phyloP scores from a whole-genome alignment of 2,329 filamentous ascomycete genomes.

The Dactylellina leptospora region DNA sequence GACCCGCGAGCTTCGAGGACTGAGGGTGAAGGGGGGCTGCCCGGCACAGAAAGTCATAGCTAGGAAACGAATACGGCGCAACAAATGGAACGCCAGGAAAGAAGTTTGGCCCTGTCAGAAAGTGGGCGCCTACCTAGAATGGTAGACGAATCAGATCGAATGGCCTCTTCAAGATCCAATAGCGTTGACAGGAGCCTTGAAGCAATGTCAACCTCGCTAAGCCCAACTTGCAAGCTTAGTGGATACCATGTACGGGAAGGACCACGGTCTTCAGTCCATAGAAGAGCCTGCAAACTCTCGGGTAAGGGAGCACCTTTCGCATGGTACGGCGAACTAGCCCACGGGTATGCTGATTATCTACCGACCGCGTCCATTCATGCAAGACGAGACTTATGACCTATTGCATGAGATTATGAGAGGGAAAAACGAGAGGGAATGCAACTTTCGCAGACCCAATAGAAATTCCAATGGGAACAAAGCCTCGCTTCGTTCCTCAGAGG shows the following conservation, averaged over 20 bases:
- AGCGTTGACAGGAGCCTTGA: conserved; percentile 42
- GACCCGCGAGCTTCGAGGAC: conserved; percentile 1
- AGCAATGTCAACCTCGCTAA: conserved; percentile 45
- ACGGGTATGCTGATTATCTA: conserved; percentile 53
- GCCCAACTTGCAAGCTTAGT: conserved; percentile 48
- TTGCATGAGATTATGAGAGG: conserved; percentile 44
- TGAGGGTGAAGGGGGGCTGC: conserved; percentile 25
- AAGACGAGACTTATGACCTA: conserved; percentile 52
- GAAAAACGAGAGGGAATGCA: not conserved
- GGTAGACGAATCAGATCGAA: conserved; percentile 49
- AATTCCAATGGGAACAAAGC: conserved; percentile 17
- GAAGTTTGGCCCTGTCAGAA: conserved; percentile 29
- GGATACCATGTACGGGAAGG: conserved; percentile 50
- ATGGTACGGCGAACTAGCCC: conserved; percentile 38
- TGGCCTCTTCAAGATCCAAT: conserved; percentile 46
- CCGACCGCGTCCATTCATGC: conserved; percentile 44
- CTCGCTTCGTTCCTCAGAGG: conserved; percentile 19
- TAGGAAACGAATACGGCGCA: conserved; percentile 30
- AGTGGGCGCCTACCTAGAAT: conserved; percentile 48
- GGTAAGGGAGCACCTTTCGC: conserved; percentile 47
- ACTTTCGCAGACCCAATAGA: conserved; percentile 22
- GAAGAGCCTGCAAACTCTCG: conserved; percentile 44
- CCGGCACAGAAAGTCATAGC: conserved; percentile 33
- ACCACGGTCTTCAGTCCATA: conserved; percentile 39
- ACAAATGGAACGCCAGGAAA: conserved; percentile 49